Base-by-base conservation (phyloP, 257 asterid genomes). In the Plectranthus barbatus region DNA sequence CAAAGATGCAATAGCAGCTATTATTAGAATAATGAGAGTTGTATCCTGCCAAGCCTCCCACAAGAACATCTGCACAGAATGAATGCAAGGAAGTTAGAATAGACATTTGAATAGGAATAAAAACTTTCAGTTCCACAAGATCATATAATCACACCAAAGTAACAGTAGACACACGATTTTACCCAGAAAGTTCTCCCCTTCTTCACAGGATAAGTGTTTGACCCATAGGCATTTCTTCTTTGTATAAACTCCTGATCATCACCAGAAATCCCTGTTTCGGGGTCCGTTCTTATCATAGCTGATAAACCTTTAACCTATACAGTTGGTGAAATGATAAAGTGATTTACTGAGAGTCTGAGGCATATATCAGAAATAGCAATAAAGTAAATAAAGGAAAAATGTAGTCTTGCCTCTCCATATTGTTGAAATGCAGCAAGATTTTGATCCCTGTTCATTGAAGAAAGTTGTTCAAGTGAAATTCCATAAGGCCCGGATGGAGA, bases 41-140 rank as follows among this genome's bases (percentile, higher is more conserved):
- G 85, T 70, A 67, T 92, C 98, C 71, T 91, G 96, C 98, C 95
- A 88, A 66, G 96, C 85, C 63, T 91, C 98, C 98, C 96, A 91
- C 37, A 91, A 84, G 83, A 92, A 92, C 69, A 70, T 80, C 98
- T 92, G 72, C 60, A 77, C 18, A 45, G 45, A 21, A 66, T 20
- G 47, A 36, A 56, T 6, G 49, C 18, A 26, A 52, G 58, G 61
- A 69, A 40, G 23, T 56, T 55, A 40, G 19, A 51, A 34, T 55
- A 72, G 36, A 59, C 11, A n/a, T 58, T 45, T 67, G 53, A 41
- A 56, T 12, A 47, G 49, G 14, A 45, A 51, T 56, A 34, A 62
- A 23, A 79, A 17, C 6, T 24, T 23, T 36, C 50, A 66, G 12
- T 39, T 58, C 37, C 21, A 8, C 9, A 21, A 71, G 53, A 64